Evolutionary conservation across 805 yeast species (phyloP).

Genomic region (Limtongozyma cylindracea): DNA sequence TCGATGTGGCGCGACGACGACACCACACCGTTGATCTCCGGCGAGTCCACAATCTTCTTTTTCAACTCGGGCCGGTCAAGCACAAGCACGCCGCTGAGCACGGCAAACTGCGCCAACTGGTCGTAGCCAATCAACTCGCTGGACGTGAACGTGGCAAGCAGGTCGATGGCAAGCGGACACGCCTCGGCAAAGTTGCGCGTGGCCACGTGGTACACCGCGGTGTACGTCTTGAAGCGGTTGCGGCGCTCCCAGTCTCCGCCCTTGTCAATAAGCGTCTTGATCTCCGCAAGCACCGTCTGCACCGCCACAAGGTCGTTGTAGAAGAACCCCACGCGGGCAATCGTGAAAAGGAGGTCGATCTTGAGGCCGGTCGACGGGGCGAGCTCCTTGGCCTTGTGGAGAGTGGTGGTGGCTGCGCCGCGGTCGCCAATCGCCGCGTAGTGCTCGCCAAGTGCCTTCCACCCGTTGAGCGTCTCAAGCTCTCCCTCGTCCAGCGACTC

Average conservation of each 20-base stretch:
- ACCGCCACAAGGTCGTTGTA: constrained; percentile 53
- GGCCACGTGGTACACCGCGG: constrained; percentile 64
- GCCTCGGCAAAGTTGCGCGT: constrained; percentile 76
- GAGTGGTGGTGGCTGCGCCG: constrained; percentile 35
- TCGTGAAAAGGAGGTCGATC: constrained; percentile 64
- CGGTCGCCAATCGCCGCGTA: constrained; percentile 72
- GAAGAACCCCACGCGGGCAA: constrained; percentile 76
- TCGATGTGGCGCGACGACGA: constrained; percentile 47
- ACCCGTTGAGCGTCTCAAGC: constrained; percentile 49
- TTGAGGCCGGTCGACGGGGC: constrained; percentile 78
- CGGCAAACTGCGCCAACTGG: constrained; percentile 70
- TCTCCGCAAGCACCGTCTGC: constrained; percentile 47
- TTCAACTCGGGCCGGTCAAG: constrained; percentile 71
- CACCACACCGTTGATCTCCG: constrained; percentile 66
- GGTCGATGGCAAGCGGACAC: constrained; percentile 62
- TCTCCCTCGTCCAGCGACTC: constrained; percentile 68
- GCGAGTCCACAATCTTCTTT: constrained; percentile 70
- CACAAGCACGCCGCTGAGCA: constrained; percentile 67
- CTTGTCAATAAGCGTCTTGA: constrained; percentile 58
- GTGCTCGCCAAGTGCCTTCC: constrained; percentile 68
- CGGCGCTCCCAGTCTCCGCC: constrained; percentile 99
- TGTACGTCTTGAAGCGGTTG: constrained; percentile 78
- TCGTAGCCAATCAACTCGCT: constrained; percentile 77
- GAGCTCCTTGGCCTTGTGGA: constrained; percentile 48
- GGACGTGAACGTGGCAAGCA: constrained; percentile 86